Evolutionary conservation across 176 grass and related monocot species (phyloP).

Genomic region (Zizania latifolia): DNA sequence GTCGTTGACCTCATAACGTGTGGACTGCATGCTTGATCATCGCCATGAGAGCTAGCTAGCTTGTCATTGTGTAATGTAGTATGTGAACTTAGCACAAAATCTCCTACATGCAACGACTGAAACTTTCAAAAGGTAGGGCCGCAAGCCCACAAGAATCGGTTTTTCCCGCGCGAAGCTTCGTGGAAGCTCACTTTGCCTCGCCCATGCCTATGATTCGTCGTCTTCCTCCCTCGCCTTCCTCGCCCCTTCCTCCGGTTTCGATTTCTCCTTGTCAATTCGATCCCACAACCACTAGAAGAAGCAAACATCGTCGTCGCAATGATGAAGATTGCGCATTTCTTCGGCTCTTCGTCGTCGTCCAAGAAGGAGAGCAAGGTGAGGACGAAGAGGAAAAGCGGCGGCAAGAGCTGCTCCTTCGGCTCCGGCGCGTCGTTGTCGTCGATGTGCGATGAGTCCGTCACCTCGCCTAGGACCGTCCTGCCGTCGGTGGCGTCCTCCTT

Average conservation of each 20-base stretch:
- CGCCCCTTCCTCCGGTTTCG: background rate
- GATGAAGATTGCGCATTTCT: conserved; percentile 31
- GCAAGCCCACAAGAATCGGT: background rate
- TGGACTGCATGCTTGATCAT: no score
- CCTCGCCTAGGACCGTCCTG: conserved; percentile 32
- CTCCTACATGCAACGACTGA: background rate
- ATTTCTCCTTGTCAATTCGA: background rate
- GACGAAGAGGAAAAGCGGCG: background rate
- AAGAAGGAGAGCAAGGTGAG: background rate
- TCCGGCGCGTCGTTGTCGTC: conserved; percentile 11
- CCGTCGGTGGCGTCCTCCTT: background rate
- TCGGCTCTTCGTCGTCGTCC: background rate
- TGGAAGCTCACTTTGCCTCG: conserved; percentile 27
- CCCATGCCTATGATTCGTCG: background rate
- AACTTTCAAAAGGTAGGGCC: conserved; percentile 13
- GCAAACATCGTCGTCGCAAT: background rate
- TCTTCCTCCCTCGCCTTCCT: conserved; percentile 3
- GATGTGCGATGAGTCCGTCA: background rate
- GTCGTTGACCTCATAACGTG: no score
- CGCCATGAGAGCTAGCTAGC: no score
- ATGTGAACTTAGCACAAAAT: background rate
- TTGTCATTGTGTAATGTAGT: background rate
- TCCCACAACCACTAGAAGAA: background rate
- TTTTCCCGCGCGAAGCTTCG: conserved; percentile 44
- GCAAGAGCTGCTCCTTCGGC: conserved; percentile 20